These are phyloP conservation scores for Saccharomycopsis selenospora DNA, from an alignment of 805 yeast genomes.

Conservation along the genomic window DNA sequence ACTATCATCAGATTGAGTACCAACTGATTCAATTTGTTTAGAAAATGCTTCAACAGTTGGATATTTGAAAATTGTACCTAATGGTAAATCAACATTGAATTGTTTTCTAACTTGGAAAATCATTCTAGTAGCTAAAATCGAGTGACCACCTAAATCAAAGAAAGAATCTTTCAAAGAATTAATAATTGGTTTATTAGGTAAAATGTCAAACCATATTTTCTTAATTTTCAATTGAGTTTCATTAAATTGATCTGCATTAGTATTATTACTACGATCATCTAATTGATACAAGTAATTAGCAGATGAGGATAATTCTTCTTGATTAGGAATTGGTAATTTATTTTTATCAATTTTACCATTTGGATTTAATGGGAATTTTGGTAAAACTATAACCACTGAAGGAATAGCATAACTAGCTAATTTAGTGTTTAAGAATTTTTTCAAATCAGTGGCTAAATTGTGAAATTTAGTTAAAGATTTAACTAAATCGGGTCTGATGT, in stretches of 20 bases:
- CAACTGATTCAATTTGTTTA: conserved; percentile 46
- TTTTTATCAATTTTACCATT: conserved; percentile 98
- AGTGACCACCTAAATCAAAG: conserved; percentile 97
- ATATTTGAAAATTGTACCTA: conserved; percentile 81
- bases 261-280: conserved; percentile 26
- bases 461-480: conserved; percentile 55
- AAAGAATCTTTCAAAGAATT: conserved; percentile 77
- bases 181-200: conserved; percentile 79
- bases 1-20: conserved; percentile 23
- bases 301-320: conserved; percentile 75
- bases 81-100: conserved; percentile 73
- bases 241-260: conserved; percentile 48
- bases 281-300: conserved; percentile 39
- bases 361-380: conserved; percentile 86
- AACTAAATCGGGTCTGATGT: conserved; percentile 11
- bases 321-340: conserved; percentile 88
- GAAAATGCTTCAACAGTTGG: conserved; percentile 84
- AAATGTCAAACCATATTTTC: conserved; percentile 77
- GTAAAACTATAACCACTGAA: conserved; percentile 79
- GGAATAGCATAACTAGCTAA: conserved; percentile 94
- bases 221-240: conserved; percentile 60
- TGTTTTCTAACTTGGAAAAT: conserved; percentile 82
- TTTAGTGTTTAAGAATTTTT: conserved; percentile 76
- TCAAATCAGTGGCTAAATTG: conserved; percentile 71
- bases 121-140: conserved; percentile 94